Percentiles rank a stretch among this genome's conserved stretches.
phyloP scores from a whole-genome alignment of 108 stramenopile genomes.

The Cylindrotheca closterium region DNA sequence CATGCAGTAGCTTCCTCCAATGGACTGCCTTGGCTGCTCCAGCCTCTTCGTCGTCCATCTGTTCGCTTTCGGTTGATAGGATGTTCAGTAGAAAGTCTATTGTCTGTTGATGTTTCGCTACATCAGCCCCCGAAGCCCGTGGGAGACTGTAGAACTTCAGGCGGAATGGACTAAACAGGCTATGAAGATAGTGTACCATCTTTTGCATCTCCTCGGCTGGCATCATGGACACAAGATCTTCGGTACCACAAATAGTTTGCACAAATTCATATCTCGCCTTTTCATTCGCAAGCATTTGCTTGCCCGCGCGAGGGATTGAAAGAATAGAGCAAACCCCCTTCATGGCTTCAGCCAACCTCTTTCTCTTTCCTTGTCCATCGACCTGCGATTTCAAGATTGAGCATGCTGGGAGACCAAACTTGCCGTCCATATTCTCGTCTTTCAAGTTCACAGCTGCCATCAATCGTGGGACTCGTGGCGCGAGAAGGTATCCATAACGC shows the following conservation, averaged over 20 bases:
- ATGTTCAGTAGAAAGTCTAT: conserved; percentile 58
- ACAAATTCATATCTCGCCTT: conserved; percentile 56
- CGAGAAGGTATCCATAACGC: conserved; percentile 78
- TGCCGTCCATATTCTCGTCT: conserved; percentile 60
- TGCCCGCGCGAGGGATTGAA: conserved; percentile 54
- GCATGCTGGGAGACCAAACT: conserved; percentile 73
- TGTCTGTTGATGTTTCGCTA: conserved; percentile 46
- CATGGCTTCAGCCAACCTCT: conserved; percentile 79
- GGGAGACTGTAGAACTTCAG: conserved; percentile 63
- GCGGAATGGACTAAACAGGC: conserved; percentile 72
- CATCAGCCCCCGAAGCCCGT: conserved; percentile 43
- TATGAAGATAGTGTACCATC: conserved; percentile 76
- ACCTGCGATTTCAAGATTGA: conserved; percentile 47
- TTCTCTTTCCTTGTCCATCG: conserved; percentile 71
- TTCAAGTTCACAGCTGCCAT: conserved; percentile 58
- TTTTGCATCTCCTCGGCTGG: conserved; percentile 86
- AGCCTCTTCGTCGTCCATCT: conserved; percentile 33
- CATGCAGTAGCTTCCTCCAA: conserved; percentile 83
- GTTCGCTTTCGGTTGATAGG: conserved; percentile 35
- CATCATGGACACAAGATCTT: conserved; percentile 61
- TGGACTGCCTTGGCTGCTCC: conserved; percentile 53
- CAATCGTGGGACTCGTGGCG: conserved; percentile 56
- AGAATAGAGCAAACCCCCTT: conserved; percentile 81
- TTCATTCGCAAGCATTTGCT: conserved; percentile 51
- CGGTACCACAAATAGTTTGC: conserved; percentile 66